Evolutionary conservation across 192 early-diverging fungal species (phyloP), one percentile per base, ranked within the genome.

Genomic region (Mortierella antarctica): DNA sequence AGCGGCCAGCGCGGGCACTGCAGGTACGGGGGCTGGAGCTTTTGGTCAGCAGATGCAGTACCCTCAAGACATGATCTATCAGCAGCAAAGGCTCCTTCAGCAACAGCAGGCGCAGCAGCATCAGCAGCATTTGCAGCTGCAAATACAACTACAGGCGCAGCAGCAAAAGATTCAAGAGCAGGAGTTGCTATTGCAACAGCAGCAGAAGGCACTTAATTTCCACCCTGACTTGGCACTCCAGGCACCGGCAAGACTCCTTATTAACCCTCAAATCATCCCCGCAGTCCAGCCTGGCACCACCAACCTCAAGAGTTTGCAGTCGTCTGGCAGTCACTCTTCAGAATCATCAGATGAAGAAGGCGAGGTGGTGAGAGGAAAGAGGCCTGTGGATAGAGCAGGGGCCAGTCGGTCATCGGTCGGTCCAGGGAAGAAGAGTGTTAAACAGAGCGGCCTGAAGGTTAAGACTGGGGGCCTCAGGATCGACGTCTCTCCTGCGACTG

Each of bases 91-190:
- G 6, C 20, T 48, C 11, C 47, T 69, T 7, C 46, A 55, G 49
- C 69, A 70, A 17, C 40, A 65, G 23, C 69, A 68, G 18, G 58
- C 23, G 7, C 41, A 70, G 62, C 62, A 60, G 39, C 62, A 70
- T n/a, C 54, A 66, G 15, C 69, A 62, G 21, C 64, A 66, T 7
- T 53, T 52, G 40, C 53, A 15, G 41, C 65, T 67, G 12, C 65
- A 67, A 13, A 2, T 21, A 39, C 54, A 67, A 20, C n/a, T 71
- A 7, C 50, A 56, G 17, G 44, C 39, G 21, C 65, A 61, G 39
- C 64, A 74, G 17, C 57, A 60, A 49, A 68, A 62, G 41, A 67
- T 79, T 6, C 68, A 79, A 1, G 52, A 41, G 9, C 62, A 67
- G n/a, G 48, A 57, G 14, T 54, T 42, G 0, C 40, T 49, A 4